Base-by-base conservation (phyloP, 2,329 filamentous ascomycete genomes). In the Neopestalotiopsis sp. region DNA sequence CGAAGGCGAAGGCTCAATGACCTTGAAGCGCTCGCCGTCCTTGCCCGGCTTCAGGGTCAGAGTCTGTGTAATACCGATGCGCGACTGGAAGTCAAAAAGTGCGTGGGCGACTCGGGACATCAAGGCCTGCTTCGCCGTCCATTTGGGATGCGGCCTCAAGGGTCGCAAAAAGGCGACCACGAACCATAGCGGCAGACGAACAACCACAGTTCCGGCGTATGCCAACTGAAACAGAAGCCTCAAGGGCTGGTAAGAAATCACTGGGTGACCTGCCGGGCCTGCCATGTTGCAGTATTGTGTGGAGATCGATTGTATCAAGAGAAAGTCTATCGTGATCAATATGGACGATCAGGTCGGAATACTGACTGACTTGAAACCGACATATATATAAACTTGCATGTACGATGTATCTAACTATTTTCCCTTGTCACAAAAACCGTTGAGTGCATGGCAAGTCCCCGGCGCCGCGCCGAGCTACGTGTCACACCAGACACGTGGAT, bases 231-330 rank as follows among this genome's bases (percentile, higher is more conserved):
- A 72, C 20, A 72, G 49, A 45, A 68, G 24, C 14, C 68, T 61
- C n/a, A 72, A 38, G 14, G 71, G 71, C 42, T 70, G 70, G 56
- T 71, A 71, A 5, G 71, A 64, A 10, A 70, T 24, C 13, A 68
- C 13, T 2, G 71, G 71, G 20, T 71, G 67, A 40, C 38, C 42
- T 49, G 56, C 34, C 2, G 10, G 28, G 30, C 53, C 40, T 17
- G 64, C 45, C 64, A 66, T 66, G 64, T 30, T 57, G 7, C 5
- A 17, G 24, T 59, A 9, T 53, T 2, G 20, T 17, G 1, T 53
- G 45, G 45, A n/a, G 24, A 28, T 28, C 24, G 3, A n/a, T n/a
- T 53, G 45, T 20, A 53, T n/a, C n/a, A 53, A 53, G 45, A 53
- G 9, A 38, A 38, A 38, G 34, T 38, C 6, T 38, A 38, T 38